Base-by-base conservation (phyloP, 2,329 filamentous ascomycete species). In the Arthrobotrys sphaeroides region DNA sequence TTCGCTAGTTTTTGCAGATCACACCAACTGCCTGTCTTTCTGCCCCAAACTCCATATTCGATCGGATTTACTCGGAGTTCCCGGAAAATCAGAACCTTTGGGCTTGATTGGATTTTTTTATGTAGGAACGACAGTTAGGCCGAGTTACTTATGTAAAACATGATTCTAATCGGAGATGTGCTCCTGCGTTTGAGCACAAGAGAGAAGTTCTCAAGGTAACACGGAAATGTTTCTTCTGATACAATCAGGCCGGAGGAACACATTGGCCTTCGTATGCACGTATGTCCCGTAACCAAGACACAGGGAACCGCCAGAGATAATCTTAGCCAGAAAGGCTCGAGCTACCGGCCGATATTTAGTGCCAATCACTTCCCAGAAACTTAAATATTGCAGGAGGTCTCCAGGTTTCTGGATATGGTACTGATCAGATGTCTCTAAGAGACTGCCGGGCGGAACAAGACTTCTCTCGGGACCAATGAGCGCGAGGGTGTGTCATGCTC, bases 341-440 rank as follows among this genome's bases (percentile, higher is more conserved):
- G 43, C 51, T 75, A 45, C 62, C 64, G 72, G 72, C 62, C 72
- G 64, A 75, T 59, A 69, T 64, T 55, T 51, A 33, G 62, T 36
- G 64, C 24, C 47, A 64, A 69, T 75, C 72, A 57, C 33, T 75
- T 67, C 72, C 64, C 65, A 66, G 43, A 60, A 74, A 43, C 51
- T 33, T 33, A 36, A 26, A 69, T 38, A 75, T 68, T 75, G 72
- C 64, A 75, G 57, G 64, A 75, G 72, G 69, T 69, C 64, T 69
- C 72, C 72, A 69, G 64, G 72, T 75, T 75, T 75, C 72, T 75
- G 72, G 72, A 64, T 64, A 75, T 43, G 64, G 72, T 28, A 75
- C 64, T 75, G 72, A 59, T 75, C 72, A 57, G 72, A 53, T 45
- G 55, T 64, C 13, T 67, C 36, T 26, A 33, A 53, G 51, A 49